Evolutionary conservation across 2,329 filamentous ascomycete species (phyloP).

Genomic region (Pyrenochaeta sp.): DNA sequence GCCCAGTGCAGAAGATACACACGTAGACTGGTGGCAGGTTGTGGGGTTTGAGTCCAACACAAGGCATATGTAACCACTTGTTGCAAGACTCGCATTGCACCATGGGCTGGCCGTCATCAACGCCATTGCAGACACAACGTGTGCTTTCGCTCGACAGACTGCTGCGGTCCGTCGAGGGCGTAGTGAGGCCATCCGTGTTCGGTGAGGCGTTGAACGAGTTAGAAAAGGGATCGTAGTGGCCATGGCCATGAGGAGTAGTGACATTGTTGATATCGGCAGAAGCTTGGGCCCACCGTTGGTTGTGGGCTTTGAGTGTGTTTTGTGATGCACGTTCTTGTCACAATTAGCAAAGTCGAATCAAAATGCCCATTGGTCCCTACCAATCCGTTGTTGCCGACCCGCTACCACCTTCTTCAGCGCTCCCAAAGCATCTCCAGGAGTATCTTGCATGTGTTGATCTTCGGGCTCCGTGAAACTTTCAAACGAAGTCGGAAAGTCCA

Average conservation of each 20-base stretch:
- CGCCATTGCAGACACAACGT: slow-evolving; percentile 65
- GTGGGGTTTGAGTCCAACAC: slow-evolving; percentile 61
- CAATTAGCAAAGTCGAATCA: slow-evolving; percentile 22
- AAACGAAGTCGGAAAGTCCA: slow-evolving; percentile 39
- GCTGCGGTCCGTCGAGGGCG: slow-evolving; percentile 62
- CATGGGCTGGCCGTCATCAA: slow-evolving; percentile 63
- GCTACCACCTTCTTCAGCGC: slow-evolving; percentile 52
- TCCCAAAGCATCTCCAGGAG: slow-evolving; percentile 48
- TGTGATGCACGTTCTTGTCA: slow-evolving; percentile 41
- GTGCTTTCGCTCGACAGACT: slow-evolving; percentile 60
- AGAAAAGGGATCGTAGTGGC: slow-evolving; percentile 45
- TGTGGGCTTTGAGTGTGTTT: slow-evolving; percentile 51
- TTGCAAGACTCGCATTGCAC: slow-evolving; percentile 69
- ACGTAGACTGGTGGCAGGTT: slow-evolving; percentile 53
- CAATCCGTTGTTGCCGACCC: slow-evolving; percentile 43
- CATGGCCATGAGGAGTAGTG: slow-evolving; percentile 23
- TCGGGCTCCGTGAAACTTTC: slow-evolving; percentile 22
- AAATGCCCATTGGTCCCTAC: slow-evolving; percentile 27
- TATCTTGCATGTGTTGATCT: slow-evolving; percentile 39
- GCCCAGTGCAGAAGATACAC: slow-evolving; percentile 50
- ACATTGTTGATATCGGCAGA: slow-evolving; percentile 45
- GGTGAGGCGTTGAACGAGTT: slow-evolving; percentile 52
- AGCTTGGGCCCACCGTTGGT: slow-evolving; percentile 55
- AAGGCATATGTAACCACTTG: slow-evolving; percentile 68
- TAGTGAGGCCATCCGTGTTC: slow-evolving; percentile 57